phyloP scores from a whole-genome alignment of 2,329 filamentous ascomycete genomes.

The Pseudomassariella vexata region DNA sequence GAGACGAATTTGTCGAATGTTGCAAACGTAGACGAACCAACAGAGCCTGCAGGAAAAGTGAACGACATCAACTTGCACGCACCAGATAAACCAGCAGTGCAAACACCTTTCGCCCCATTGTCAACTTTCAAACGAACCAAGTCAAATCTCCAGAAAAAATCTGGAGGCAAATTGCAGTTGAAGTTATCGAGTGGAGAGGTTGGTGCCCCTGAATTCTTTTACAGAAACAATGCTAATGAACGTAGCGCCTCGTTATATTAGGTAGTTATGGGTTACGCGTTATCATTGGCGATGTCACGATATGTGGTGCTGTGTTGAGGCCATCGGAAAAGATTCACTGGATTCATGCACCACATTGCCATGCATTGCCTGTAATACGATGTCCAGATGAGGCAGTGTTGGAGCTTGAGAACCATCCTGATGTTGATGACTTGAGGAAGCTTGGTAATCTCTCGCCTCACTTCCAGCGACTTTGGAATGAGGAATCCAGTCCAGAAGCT shows the following conservation, averaged over 20 bases:
- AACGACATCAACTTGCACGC: too few relatives aligned
- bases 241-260: conserved; percentile 54
- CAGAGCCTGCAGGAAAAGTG: too few relatives aligned
- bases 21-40: too few relatives aligned
- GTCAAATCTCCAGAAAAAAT: conserved; percentile 16
- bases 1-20: too few relatives aligned
- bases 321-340: conserved; percentile 41
- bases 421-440: conserved; percentile 39
- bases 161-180: conserved; percentile 16
- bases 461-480: conserved; percentile 63
- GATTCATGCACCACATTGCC: conserved; percentile 62
- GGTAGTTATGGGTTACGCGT: conserved; percentile 65
- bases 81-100: too few relatives aligned
- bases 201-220: conserved; percentile 5
- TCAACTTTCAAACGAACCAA: conserved; percentile 22
- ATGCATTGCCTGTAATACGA: conserved; percentile 63
- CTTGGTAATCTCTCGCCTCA: conserved; percentile 59
- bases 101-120: conserved; percentile 13
- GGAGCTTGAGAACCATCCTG: conserved; percentile 50
- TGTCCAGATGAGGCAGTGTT: conserved; percentile 43
- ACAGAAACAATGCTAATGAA: conserved; percentile 17
- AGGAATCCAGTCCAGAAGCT: conserved; percentile 21
- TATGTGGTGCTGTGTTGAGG: conserved; percentile 59
- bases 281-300: conserved; percentile 52
- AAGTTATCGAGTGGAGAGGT: conserved; percentile 23